Base-by-base conservation (phyloP, 1,284 basidiomycete genomes). In the Inonotus hispidus region DNA sequence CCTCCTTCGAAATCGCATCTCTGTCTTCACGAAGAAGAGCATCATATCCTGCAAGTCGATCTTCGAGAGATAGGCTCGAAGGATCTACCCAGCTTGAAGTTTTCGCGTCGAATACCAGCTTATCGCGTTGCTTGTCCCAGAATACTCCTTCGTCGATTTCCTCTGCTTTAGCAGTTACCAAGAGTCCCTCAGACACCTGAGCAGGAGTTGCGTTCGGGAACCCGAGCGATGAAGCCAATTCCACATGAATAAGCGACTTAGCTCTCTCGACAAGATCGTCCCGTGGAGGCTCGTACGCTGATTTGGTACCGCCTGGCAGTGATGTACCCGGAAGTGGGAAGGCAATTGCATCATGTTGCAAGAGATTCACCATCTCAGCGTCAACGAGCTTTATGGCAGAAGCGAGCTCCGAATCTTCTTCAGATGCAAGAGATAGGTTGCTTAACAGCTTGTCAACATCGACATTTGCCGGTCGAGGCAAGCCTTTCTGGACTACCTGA, bases 271-370 rank as follows among this genome's bases (percentile, higher is more conserved):
- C 76, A 46, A 82, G 81, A 1, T 87, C 86, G 71, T 98, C 95
- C 25, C 84, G 79, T 1, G 96, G 89, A 47, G 85, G 79, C 52
- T 84, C 81, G 68, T 98, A 95, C 1, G 77, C 71, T 11, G 93
- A 93, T 16, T 78, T 73, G 0, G 87, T 85, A 16, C 84, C 82
- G 5, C 93, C 93, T 2, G 94, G 85, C 16, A 82, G 79, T n/a
- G 83, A 81, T 4, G 92, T 94, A 1, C 97, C 96, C 6, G 95
- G 92, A 16, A 98, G 76, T 1, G 97, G 95, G 73, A 96, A 82
- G 0, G 85, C 82, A 62, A 97, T 84, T 4, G 93, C 83, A 73
- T 99, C 97, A 72, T 99, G 94, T 63, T 87, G 82, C 66, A 99
- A 76, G 25, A 99, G 80, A 50, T 79, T 76, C 1, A 84, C 88